These are phyloP conservation scores for Ophiosphaerella narmari DNA, from an alignment of 2,329 filamentous ascomycete genomes.

Conservation along the genomic window DNA sequence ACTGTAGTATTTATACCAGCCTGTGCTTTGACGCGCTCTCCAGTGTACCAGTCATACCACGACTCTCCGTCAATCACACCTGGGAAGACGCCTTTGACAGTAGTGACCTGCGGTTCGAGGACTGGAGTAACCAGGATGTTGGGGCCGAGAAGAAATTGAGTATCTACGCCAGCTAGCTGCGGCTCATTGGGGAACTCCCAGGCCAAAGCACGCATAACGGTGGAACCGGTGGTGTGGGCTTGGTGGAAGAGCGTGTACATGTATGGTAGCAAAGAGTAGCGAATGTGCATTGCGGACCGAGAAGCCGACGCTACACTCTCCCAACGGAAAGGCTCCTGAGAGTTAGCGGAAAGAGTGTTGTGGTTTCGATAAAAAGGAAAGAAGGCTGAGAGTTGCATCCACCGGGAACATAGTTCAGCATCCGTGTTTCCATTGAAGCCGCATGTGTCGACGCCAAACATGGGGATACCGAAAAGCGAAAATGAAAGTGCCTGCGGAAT, in stretches of 20 bases:
- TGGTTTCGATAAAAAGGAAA: slow-evolving; percentile 82
- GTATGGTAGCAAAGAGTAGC: slow-evolving; percentile 74
- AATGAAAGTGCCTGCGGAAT: slow-evolving; percentile 80
- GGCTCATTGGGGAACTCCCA: slow-evolving; percentile 79
- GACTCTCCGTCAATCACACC: slow-evolving; percentile 62
- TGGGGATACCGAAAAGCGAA: slow-evolving; percentile 74
- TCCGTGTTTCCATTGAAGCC: slow-evolving; percentile 71
- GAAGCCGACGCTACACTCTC: slow-evolving; percentile 66
- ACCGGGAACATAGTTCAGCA: slow-evolving; percentile 72
- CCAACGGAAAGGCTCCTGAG: slow-evolving; percentile 77
- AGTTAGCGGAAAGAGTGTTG: slow-evolving; percentile 63
- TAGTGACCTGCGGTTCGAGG: slow-evolving; percentile 64
- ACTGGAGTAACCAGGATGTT: slow-evolving; percentile 70
- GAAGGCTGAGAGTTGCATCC: slow-evolving; percentile 75
- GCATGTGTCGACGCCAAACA: slow-evolving; percentile 68
- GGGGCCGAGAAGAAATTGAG: slow-evolving; percentile 73
- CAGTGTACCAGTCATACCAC: slow-evolving; percentile 85
- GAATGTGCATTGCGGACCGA: slow-evolving; percentile 69
- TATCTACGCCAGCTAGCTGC: slow-evolving; percentile 66
- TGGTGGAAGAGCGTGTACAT: slow-evolving; percentile 74
- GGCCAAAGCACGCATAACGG: slow-evolving; percentile 72
- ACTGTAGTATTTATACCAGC: slow-evolving; percentile 65
- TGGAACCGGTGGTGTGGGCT: slow-evolving; percentile 68
- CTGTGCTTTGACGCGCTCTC: slow-evolving; percentile 57
- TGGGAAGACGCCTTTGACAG: slow-evolving; percentile 71